phyloP scores from a whole-genome alignment of 371 early-diverging fungal species.

The Apophysomyces sp. region DNA sequence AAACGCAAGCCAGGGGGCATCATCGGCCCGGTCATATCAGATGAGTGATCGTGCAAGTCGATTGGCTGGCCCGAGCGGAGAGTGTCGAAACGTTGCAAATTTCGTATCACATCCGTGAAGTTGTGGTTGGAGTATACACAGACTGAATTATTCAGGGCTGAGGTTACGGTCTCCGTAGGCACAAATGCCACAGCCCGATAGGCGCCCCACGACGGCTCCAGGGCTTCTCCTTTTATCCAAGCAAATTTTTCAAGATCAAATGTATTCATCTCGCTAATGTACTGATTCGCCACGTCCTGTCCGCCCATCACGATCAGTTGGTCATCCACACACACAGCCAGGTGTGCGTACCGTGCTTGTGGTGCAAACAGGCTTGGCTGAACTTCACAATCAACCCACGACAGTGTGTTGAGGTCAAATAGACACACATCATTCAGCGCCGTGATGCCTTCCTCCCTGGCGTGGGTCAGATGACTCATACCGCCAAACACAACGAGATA shows the following conservation, averaged over 20 bases:
- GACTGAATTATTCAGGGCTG: conserved; percentile 20
- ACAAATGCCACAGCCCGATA: conserved; percentile 74
- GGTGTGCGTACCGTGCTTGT: conserved; percentile 71
- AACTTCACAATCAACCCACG: conserved; percentile 57
- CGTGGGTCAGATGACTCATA: conserved; percentile 45
- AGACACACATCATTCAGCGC: conserved; percentile 68
- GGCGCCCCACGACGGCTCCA: conserved; percentile 69
- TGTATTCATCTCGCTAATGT: conserved; percentile 72
- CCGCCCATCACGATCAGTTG: conserved; percentile 74
- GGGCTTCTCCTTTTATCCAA: conserved; percentile 63
- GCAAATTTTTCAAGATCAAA: conserved; percentile 58
- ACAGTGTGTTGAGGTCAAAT: conserved; percentile 53
- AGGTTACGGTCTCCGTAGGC: conserved; percentile 4
- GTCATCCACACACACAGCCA: conserved; percentile 54
- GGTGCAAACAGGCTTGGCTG: conserved; percentile 49
- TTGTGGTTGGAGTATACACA: conserved; percentile 82
- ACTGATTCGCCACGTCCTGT: conserved; percentile 71
- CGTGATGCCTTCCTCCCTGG: conserved; percentile 28
- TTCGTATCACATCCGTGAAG: conserved; percentile 71
- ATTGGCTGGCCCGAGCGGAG: conserved; percentile 17
- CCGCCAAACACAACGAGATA: conserved; percentile 65
- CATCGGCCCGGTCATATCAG: conserved; percentile 56
- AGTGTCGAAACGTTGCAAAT: conserved; percentile 61
- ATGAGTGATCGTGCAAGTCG: conserved; percentile 57
- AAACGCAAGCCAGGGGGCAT: conserved; percentile 82